Evolutionary conservation across 1,284 basidiomycete species (phyloP).

Genomic region (Leccinum subrobustum): DNA sequence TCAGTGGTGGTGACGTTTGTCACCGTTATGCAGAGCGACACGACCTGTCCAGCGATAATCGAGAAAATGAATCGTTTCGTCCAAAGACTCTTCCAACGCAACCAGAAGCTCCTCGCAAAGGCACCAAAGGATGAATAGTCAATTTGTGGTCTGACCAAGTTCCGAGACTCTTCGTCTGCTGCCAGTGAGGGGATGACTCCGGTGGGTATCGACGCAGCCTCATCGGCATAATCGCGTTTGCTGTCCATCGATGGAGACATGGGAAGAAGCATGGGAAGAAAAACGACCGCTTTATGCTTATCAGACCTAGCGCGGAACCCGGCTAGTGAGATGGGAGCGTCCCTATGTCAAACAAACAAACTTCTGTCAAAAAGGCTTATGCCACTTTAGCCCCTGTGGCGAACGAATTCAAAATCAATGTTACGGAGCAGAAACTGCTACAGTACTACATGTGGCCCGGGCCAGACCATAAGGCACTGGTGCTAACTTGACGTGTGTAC

Average conservation of each 20-base stretch:
- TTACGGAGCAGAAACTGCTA: background rate
- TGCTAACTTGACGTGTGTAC: background rate
- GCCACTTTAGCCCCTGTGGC: background rate
- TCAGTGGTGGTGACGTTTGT: conserved; percentile 84
- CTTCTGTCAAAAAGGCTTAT: conserved; percentile 8
- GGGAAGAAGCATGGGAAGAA: background rate
- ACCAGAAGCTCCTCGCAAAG: conserved; percentile 51
- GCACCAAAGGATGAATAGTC: conserved; percentile 55
- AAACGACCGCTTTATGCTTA: conserved; percentile 10
- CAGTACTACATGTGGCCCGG: background rate
- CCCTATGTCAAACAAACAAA: conserved; percentile 1
- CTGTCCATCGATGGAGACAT: conserved; percentile 26
- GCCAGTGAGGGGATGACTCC: background rate
- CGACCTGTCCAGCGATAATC: conserved; percentile 74
- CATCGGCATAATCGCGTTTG: conserved; percentile 23
- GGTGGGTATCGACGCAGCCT: background rate
- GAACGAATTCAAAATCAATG: background rate
- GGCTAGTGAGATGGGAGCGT: conserved; percentile 7
- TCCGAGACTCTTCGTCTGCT: background rate
- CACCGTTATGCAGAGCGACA: conserved; percentile 82
- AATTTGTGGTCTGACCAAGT: conserved; percentile 47
- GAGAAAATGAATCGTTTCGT: conserved; percentile 68
- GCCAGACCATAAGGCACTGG: background rate
- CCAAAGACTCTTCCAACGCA: conserved; percentile 70
- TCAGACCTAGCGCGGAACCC: conserved; percentile 7